Conservation (phyloP, 192 early-diverging fungal species). For the Mortierella antarctica region DNA sequence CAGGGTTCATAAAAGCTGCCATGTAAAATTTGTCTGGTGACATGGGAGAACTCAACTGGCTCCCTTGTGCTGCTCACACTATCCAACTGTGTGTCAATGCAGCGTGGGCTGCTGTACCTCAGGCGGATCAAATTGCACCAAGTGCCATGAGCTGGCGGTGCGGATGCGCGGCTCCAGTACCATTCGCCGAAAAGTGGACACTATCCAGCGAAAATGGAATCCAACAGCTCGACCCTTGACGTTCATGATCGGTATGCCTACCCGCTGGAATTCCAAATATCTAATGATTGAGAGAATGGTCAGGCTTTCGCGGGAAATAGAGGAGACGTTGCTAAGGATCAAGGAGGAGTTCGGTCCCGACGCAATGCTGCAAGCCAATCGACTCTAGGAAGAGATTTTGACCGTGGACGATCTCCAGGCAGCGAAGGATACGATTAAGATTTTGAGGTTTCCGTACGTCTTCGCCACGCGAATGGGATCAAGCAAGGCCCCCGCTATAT, state of each 20-base stretch:
- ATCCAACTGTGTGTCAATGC: constrained; percentile 12
- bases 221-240: not conserved
- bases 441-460: not conserved
- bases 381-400: too few relatives aligned
- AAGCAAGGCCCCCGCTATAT: too few relatives aligned
- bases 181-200: not conserved
- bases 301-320: too few relatives aligned
- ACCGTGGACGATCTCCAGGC: too few relatives aligned
- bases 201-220: too few relatives aligned
- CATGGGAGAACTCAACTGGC: not conserved
- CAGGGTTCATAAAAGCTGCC: not conserved
- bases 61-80: constrained; percentile 1
- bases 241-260: not conserved
- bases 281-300: not conserved
- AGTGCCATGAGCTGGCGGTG: not conserved
- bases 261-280: constrained; percentile 9
- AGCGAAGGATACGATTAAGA: not conserved
- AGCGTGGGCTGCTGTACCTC: too few relatives aligned
- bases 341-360: too few relatives aligned
- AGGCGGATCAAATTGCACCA: not conserved
- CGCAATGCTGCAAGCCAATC: too few relatives aligned
- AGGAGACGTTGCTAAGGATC: too few relatives aligned
- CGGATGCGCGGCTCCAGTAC: not conserved
- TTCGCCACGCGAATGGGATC: too few relatives aligned
- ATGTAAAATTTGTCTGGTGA: not conserved